Evolutionary conservation across 1,139 yeast genomes (phyloP).

Genomic region (Geotrichum carabidarum): DNA sequence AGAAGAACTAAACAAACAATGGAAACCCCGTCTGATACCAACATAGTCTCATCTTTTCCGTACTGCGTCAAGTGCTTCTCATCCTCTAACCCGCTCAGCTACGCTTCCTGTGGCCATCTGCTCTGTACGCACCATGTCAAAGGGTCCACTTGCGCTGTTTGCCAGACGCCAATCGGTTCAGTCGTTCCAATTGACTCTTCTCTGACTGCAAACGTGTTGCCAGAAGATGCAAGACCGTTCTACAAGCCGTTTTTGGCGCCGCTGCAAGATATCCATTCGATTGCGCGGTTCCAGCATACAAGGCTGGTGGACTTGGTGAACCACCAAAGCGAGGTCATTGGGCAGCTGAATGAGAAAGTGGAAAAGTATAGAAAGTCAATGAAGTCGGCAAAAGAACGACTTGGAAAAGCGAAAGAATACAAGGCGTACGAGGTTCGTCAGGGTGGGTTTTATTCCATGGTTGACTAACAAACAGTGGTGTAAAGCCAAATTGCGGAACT

Average conservation of each 20-base stretch:
- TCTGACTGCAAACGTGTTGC: not conserved
- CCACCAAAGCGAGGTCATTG: slow-evolving; percentile 17
- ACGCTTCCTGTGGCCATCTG: slow-evolving; percentile 17
- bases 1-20: no score
- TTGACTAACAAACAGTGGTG: not conserved
- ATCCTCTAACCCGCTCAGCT: not conserved
- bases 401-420: slow-evolving; percentile 17
- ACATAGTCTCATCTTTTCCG: slow-evolving; percentile 4
- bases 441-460: not conserved
- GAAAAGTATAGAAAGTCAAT: slow-evolving; percentile 12
- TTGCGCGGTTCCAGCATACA: slow-evolving; percentile 18
- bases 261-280: slow-evolving; percentile 14
- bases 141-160: slow-evolving; percentile 9
- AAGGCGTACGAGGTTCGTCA: slow-evolving; percentile 13
- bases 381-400: slow-evolving; percentile 12
- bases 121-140: slow-evolving; percentile 12
- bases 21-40: not conserved
- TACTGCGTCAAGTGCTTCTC: slow-evolving; percentile 16
- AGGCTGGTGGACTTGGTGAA: slow-evolving; percentile 13
- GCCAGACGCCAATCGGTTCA: slow-evolving; percentile 1
- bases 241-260: slow-evolving; percentile 7
- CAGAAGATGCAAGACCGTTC: slow-evolving; percentile 2
- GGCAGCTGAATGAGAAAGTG: slow-evolving; percentile 14
- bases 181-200: not conserved
- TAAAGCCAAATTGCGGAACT: not conserved